Percentiles rank a stretch among this genome's conserved stretches.
phyloP scores from a whole-genome alignment of 306 rosid genomes.

The Vigna angularis region DNA sequence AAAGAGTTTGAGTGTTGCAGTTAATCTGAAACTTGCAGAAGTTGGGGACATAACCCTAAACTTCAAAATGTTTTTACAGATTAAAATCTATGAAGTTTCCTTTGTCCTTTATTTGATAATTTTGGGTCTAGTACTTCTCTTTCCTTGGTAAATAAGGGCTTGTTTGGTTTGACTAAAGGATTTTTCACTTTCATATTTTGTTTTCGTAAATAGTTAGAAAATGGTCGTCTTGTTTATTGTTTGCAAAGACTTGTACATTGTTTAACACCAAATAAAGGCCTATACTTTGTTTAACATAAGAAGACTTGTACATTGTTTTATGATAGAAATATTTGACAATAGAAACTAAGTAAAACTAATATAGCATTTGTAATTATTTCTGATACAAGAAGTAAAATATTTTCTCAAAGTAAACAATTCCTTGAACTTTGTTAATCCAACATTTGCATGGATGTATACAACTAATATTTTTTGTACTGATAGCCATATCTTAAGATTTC shows the following conservation, averaged over 20 bases:
- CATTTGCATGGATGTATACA: not conserved
- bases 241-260: too few species aligned
- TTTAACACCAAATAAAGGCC: too few species aligned
- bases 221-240: not conserved
- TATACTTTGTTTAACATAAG: too few species aligned
- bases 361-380: not conserved
- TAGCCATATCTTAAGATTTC: not conserved
- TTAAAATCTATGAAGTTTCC: not conserved
- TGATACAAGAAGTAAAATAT: not conserved
- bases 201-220: not conserved
- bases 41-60: not conserved
- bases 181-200: not conserved
- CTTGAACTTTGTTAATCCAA: not conserved
- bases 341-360: not conserved
- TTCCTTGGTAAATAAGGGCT: not conserved
- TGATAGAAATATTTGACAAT: too few species aligned
- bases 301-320: not conserved
- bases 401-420: not conserved
- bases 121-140: not conserved
- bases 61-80: not conserved
- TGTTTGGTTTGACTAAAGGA: not conserved
- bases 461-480: not conserved
- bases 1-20: not conserved
- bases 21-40: slow-evolving; percentile 4
- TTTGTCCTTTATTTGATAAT: not conserved